Evolutionary conservation across 768 basidiomycete genomes (phyloP).

Genomic region (Xanthoconium purpureum): DNA sequence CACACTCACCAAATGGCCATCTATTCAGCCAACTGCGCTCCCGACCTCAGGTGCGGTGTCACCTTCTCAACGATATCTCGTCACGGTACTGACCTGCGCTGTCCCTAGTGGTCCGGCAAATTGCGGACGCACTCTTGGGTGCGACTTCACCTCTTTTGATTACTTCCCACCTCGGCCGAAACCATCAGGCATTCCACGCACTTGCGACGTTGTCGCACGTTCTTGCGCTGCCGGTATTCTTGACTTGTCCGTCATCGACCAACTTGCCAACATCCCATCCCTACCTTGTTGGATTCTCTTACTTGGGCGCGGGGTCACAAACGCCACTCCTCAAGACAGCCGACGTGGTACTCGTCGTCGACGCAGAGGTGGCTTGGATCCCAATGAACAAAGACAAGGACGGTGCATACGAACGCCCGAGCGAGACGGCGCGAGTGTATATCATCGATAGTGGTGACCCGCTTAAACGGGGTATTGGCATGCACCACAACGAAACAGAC

Average conservation of each 20-base stretch:
- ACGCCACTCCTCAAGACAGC: conserved; percentile 48
- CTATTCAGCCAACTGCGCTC: conserved; percentile 49
- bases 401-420: conserved; percentile 36
- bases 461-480: conserved; percentile 47
- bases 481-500: conserved; percentile 53
- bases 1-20: conserved; percentile 45
- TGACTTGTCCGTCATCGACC: conserved; percentile 48
- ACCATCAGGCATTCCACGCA: conserved; percentile 42
- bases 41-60: conserved; percentile 34
- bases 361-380: conserved; percentile 67
- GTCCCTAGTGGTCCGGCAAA: conserved; percentile 33
- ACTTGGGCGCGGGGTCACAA: conserved; percentile 43
- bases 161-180: conserved; percentile 51
- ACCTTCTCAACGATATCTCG: not conserved
- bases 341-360: conserved; percentile 62
- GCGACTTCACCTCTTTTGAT: conserved; percentile 61
- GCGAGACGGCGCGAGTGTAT: conserved; percentile 29
- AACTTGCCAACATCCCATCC: conserved; percentile 58
- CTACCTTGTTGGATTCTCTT: conserved; percentile 52
- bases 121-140: conserved; percentile 46
- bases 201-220: conserved; percentile 48
- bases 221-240: conserved; percentile 54
- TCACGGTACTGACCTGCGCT: not conserved
- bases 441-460: conserved; percentile 47
- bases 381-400: conserved; percentile 41